Conservation (phyloP, 495 filamentous ascomycete species). For the Xylaria scruposa region DNA sequence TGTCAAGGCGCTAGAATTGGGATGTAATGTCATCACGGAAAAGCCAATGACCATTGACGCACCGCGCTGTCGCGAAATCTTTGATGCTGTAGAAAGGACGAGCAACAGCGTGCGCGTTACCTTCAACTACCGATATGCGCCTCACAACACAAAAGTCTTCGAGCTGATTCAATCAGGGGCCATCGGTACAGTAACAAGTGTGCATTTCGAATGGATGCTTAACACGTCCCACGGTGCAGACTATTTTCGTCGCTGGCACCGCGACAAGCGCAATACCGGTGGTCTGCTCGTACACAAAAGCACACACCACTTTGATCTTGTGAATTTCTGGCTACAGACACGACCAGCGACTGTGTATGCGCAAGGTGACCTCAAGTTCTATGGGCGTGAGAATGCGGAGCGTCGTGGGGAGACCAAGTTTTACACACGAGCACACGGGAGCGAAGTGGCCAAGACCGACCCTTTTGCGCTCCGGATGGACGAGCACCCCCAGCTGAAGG, state of each 20-base stretch:
- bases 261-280: constrained; percentile 63
- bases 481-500: constrained; percentile 56
- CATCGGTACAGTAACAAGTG: constrained; percentile 59
- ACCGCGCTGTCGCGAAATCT: constrained; percentile 56
- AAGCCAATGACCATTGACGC: constrained; percentile 68
- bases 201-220: constrained; percentile 67
- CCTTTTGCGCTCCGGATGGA: constrained; percentile 61
- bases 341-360: constrained; percentile 53
- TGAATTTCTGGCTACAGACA: constrained; percentile 59
- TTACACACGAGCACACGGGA: constrained; percentile 48
- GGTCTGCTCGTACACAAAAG: constrained; percentile 60
- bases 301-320: constrained; percentile 59
- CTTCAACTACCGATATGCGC: constrained; percentile 61
- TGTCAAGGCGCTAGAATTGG: constrained; percentile 59
- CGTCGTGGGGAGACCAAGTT: constrained; percentile 46
- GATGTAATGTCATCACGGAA: constrained; percentile 63
- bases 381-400: constrained; percentile 56
- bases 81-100: constrained; percentile 50
- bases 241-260: constrained; percentile 68
- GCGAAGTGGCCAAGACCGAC: constrained; percentile 42
- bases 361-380: constrained; percentile 55
- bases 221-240: constrained; percentile 66
- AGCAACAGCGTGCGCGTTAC: constrained; percentile 50
- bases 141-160: constrained; percentile 58
- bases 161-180: constrained; percentile 56